These are phyloP conservation scores for Alternaria arborescens DNA, from an alignment of 2,329 filamentous ascomycete species.

Conservation along the genomic window DNA sequence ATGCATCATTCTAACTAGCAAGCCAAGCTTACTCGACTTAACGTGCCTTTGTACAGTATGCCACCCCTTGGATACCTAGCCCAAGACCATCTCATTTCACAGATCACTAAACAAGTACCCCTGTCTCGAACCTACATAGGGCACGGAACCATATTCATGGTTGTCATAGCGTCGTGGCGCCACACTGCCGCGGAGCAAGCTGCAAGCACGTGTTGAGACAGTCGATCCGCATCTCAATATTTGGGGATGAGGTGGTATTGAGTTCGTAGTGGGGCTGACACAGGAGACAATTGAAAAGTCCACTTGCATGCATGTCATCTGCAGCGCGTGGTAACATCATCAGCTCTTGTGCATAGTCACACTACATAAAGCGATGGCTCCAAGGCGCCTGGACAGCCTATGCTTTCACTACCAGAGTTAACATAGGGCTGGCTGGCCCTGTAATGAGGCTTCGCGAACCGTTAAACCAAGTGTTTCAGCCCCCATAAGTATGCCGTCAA, in stretches of 20 bases:
- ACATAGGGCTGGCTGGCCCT: background rate
- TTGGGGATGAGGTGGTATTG: background rate
- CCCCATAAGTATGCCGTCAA: conserved; percentile 1
- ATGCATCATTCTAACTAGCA: background rate
- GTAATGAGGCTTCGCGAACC: background rate
- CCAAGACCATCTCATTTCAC: background rate
- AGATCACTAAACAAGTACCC: background rate
- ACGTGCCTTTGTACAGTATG: background rate
- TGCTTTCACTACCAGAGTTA: background rate
- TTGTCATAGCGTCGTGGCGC: background rate
- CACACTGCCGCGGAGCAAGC: background rate
- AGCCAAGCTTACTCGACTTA: background rate
- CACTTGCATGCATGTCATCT: background rate
- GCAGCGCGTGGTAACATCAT: background rate
- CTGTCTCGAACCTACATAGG: background rate
- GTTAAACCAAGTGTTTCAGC: conserved; percentile 4
- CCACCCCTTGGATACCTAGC: background rate
- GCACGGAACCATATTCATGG: background rate
- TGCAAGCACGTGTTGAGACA: background rate
- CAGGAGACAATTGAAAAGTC: background rate
- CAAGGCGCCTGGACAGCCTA: background rate
- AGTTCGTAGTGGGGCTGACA: background rate
- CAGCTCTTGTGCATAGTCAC: background rate
- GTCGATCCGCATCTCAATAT: background rate
- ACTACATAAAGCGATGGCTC: background rate